Conservation (phyloP, 768 basidiomycete genomes). For the Termitomyces sp. region DNA sequence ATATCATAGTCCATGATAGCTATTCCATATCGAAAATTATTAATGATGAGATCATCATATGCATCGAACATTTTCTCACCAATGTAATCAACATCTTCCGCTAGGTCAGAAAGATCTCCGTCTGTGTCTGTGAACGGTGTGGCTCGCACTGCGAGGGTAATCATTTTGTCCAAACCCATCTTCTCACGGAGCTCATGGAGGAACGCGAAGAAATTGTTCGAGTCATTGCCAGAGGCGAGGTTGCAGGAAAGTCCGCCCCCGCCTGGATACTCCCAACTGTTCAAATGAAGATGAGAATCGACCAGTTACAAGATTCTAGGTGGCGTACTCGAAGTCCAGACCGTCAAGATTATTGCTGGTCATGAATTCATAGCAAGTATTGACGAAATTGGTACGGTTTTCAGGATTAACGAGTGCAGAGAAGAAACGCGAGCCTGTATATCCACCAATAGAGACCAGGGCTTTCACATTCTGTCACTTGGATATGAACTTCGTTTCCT, state of each 20-base stretch:
- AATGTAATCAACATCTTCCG: slow-evolving; percentile 50
- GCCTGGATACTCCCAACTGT: slow-evolving; percentile 80
- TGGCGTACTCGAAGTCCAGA: slow-evolving; percentile 46
- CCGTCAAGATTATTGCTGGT: slow-evolving; percentile 49
- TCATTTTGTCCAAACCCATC: slow-evolving; percentile 44
- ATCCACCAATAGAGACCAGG: slow-evolving; percentile 62
- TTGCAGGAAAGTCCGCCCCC: slow-evolving; percentile 68
- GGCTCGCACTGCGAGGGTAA: slow-evolving; percentile 43
- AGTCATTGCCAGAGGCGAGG: slow-evolving; percentile 50
- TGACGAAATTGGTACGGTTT: slow-evolving; percentile 60
- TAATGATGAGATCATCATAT: not conserved
- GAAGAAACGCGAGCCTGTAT: slow-evolving; percentile 59
- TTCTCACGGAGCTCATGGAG: slow-evolving; percentile 59
- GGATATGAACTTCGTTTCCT: not conserved
- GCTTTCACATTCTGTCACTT: slow-evolving; percentile 45
- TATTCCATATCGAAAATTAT: slow-evolving; percentile 12
- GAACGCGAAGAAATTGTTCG: slow-evolving; percentile 72
- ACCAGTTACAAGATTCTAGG: not conserved
- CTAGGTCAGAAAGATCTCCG: slow-evolving; percentile 73
- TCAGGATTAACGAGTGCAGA: slow-evolving; percentile 50
- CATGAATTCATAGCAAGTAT: slow-evolving; percentile 46
- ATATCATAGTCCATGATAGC: slow-evolving; percentile 64
- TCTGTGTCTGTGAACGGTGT: slow-evolving; percentile 39
- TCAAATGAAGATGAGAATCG: not conserved
- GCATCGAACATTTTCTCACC: slow-evolving; percentile 17